A percentile compares a stretch with the other conserved stretches of the same genome.
phyloP scores from a whole-genome alignment of 768 basidiomycete species.

The Suillus lakei region DNA sequence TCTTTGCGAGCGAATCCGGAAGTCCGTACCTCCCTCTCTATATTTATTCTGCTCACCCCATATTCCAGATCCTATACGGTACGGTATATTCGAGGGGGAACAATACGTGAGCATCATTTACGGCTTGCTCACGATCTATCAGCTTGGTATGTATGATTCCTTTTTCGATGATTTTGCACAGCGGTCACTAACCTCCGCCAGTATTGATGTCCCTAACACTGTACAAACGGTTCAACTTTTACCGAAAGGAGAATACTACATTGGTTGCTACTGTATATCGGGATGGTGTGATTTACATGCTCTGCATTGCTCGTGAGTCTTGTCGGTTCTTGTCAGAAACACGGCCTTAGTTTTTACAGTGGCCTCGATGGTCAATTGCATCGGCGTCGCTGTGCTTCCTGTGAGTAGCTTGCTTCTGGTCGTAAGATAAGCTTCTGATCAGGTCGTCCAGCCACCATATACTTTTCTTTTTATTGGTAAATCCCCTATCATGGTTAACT shows the following conservation, averaged over 20 bases:
- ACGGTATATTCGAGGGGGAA: neutral
- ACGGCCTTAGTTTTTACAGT: neutral
- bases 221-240: neutral
- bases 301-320: neutral
- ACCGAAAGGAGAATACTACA: neutral
- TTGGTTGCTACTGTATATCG: neutral
- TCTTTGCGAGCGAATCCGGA: neutral
- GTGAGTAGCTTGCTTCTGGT: neutral
- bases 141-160: neutral
- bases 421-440: neutral
- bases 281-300: neutral
- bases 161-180: neutral
- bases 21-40: neutral
- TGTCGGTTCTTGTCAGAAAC: neutral
- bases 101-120: neutral
- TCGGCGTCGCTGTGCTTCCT: neutral
- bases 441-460: neutral
- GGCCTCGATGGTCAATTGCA: neutral
- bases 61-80: neutral
- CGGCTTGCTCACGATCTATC: neutral
- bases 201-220: neutral
- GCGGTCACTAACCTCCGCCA: neutral
- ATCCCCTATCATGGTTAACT: neutral
- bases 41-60: neutral
- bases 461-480: neutral